Percentiles rank a stretch among this genome's conserved stretches.
phyloP scores from a whole-genome alignment of 257 asterid species.

The Solanum medicagineum region DNA sequence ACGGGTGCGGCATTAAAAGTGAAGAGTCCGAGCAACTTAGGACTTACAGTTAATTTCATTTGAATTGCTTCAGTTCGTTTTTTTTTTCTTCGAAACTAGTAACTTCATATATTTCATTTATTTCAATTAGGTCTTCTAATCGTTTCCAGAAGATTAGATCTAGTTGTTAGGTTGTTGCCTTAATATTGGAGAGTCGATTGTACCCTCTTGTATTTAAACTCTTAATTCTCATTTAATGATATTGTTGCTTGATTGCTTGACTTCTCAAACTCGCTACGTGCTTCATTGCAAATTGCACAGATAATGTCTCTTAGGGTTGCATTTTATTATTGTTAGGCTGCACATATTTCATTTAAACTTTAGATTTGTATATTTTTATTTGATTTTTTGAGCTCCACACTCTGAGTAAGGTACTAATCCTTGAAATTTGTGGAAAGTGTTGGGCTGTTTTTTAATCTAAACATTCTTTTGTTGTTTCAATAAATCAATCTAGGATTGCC shows the following conservation, averaged over 20 bases:
- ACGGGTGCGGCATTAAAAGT: no score
- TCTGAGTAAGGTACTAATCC: not conserved
- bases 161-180: not conserved
- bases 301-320: not conserved
- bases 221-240: not conserved
- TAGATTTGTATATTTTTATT: not conserved
- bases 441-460: not conserved
- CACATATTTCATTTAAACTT: not conserved
- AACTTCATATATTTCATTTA: no score
- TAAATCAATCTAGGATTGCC: not conserved
- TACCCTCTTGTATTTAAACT: not conserved
- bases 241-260: not conserved
- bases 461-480: not conserved
- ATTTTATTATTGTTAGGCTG: not conserved
- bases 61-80: not conserved
- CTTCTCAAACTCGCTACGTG: not conserved
- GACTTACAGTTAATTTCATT: not conserved
- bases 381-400: not conserved
- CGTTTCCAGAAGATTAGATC: not conserved
- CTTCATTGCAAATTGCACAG: not conserved
- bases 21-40: no score
- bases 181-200: not conserved
- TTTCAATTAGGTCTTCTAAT: not conserved
- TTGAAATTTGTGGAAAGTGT: not conserved
- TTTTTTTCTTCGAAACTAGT: no score